Percentiles rank a stretch among this genome's conserved stretches.
Conservation (phyloP, 495 filamentous ascomycete genomes). For the Aspergillus sparsus region DNA sequence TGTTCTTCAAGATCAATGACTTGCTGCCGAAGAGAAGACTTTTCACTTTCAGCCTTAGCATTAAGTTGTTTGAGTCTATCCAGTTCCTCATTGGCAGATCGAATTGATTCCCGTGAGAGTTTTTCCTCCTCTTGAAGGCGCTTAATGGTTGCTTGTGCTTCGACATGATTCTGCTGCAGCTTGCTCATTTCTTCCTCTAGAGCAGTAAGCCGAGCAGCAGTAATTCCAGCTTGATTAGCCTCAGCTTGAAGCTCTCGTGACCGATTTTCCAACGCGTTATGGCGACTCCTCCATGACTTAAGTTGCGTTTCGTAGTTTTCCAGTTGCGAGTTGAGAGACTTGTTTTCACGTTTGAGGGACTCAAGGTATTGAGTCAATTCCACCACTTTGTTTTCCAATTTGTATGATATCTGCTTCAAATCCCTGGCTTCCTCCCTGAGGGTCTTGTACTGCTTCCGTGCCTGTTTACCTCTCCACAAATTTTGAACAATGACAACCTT, state of each 20-base stretch:
- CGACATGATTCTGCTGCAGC: slow-evolving; percentile 82
- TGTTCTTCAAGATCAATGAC: slow-evolving; percentile 89
- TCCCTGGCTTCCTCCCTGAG: slow-evolving; percentile 94
- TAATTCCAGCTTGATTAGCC: slow-evolving; percentile 96
- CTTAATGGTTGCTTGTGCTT: slow-evolving; percentile 84
- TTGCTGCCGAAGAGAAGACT: slow-evolving; percentile 79
- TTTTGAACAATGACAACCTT: slow-evolving; percentile 91
- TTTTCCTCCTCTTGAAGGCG: slow-evolving; percentile 91
- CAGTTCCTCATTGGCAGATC: slow-evolving; percentile 72
- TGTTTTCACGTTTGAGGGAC: slow-evolving; percentile 90
- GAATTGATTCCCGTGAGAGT: slow-evolving; percentile 74
- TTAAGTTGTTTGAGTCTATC: slow-evolving; percentile 70
- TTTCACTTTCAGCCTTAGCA: slow-evolving; percentile 75
- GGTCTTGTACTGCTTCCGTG: slow-evolving; percentile 81
- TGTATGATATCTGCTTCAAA: slow-evolving; percentile 98
- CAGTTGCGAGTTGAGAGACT: slow-evolving; percentile 79
- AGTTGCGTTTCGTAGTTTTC: slow-evolving; percentile 96
- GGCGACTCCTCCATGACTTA: slow-evolving; percentile 88
- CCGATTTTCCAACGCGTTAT: slow-evolving; percentile 86
- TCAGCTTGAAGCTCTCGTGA: slow-evolving; percentile 93
- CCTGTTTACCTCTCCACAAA: slow-evolving; percentile 85
- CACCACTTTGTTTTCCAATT: slow-evolving; percentile 98
- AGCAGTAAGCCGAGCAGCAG: slow-evolving; percentile 78
- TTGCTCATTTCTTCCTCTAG: slow-evolving; percentile 94
- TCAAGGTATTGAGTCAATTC: slow-evolving; percentile 94